Base-by-base conservation (phyloP, 495 filamentous ascomycete genomes). In the Penicillium lividum region DNA sequence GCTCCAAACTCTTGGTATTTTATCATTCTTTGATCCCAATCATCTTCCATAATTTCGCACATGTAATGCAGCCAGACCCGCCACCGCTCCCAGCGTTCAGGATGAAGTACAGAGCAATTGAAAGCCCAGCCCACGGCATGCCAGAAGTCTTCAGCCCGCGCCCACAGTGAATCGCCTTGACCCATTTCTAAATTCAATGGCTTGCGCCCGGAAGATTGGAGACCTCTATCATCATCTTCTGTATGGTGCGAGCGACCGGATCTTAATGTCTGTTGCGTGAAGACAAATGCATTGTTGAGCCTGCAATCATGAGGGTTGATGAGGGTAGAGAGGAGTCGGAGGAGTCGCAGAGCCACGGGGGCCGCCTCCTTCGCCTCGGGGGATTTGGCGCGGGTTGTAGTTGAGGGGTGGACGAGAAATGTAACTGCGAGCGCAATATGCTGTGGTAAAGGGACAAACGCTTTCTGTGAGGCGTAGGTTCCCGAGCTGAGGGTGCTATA, bases 91-190 rank as follows among this genome's bases (percentile, higher is more conserved):
- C 94, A 98, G 25, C 92, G 73, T 34, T 75, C 77, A 40, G 80
- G 81, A 54, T 93, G 79, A 43, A 80, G 70, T 3, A 91, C 80
- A 15, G 91, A 91, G 73, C 94, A 98, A 62, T 92, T 93, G 70
- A 97, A 96, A 0, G 89, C 87, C 94, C 94, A 98, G 4, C 94
- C 94, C 1, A 93, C 85, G 0, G 89, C 82, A 42, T 88, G 83
- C 91, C 95, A 98, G 60, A 98, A 93, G 65, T 96, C 90, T 28
- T 88, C 84, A 0, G 86, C 90, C 18, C 83, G 79, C 15, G 74
- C 70, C 84, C 89, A 96, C 6, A 97, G 49, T 3, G 89, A 84
- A 9, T 84, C 83, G n/a, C 79, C 73, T 25, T 83, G 80, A 1
- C 84, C 87, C 29, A 93, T 71, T 0, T 82, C 77, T 15, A 80